Conservation (phyloP, 495 filamentous ascomycete genomes). For the Pyronema omphalodes region DNA sequence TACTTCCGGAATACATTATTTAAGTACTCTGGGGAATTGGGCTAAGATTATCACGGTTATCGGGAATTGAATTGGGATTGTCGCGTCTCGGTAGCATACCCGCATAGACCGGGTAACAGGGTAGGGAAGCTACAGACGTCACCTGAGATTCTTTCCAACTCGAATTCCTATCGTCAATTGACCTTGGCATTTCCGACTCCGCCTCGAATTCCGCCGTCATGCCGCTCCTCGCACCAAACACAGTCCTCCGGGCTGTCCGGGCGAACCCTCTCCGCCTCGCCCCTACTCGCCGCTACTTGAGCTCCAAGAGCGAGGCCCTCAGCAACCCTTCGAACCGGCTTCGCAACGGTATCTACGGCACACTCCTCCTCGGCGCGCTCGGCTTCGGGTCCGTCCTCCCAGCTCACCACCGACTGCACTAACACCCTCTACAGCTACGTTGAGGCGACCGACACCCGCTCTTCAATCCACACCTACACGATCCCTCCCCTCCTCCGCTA, state of each 20-base stretch:
- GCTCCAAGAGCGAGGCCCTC: not conserved
- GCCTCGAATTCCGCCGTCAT: not conserved
- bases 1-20: no score
- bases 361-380: not conserved
- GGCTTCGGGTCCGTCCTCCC: constrained; percentile 1
- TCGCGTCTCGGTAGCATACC: no score
- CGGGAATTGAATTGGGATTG: no score
- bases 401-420: not conserved
- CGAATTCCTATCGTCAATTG: not conserved
- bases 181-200: not conserved
- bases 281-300: not conserved
- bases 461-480: constrained; percentile 66
- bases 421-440: not conserved
- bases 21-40: no score
- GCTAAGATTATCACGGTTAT: no score
- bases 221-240: constrained; percentile 1
- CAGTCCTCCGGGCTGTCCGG: constrained; percentile 3
- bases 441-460: constrained; percentile 60
- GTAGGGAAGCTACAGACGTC: not conserved
- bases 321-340: not conserved
- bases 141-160: not conserved
- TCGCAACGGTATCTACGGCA: constrained; percentile 6
- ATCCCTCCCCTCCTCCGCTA: constrained; percentile 52
- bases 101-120: not conserved
- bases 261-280: not conserved